Conservation (phyloP, 306 rosid species). For the Boehmeria nivea region DNA sequence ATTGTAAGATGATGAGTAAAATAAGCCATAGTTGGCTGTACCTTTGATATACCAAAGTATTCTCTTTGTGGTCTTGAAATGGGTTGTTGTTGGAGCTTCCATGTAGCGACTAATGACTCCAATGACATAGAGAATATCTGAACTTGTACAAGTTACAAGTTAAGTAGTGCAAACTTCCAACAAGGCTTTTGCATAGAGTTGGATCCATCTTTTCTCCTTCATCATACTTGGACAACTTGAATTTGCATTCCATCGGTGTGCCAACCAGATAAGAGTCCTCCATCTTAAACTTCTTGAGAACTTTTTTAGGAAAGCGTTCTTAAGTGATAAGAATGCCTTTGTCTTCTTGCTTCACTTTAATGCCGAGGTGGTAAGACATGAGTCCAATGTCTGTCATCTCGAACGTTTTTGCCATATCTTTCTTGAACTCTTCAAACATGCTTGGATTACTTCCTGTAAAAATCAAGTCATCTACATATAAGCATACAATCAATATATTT, state of each 20-base stretch:
- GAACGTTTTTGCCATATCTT: not conserved
- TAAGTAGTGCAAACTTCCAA: not conserved
- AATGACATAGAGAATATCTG: not conserved
- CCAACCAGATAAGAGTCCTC: not conserved
- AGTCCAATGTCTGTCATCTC: not conserved
- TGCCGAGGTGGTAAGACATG: not conserved
- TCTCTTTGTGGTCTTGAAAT: not conserved
- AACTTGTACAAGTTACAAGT: not conserved
- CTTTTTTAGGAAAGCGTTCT: conserved; percentile 1
- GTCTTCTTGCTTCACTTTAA: conserved; percentile 1
- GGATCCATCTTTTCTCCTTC: not conserved
- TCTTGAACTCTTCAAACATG: not conserved
- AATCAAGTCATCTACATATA: not conserved
- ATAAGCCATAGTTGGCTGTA: not conserved
- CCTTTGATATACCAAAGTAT: not conserved
- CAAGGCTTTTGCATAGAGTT: not conserved
- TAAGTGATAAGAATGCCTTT: not conserved
- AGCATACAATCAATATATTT: not conserved
- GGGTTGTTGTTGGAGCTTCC: conserved; percentile 3
- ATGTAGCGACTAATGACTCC: not conserved
- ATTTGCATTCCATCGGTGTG: not conserved
- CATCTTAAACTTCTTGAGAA: conserved; percentile 1
- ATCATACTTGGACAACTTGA: not conserved
- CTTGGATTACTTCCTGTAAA: not conserved
- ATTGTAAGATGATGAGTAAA: not conserved